These are phyloP conservation scores for Exophiala viscosa DNA, from an alignment of 2,329 filamentous ascomycete genomes.

Conservation along the genomic window DNA sequence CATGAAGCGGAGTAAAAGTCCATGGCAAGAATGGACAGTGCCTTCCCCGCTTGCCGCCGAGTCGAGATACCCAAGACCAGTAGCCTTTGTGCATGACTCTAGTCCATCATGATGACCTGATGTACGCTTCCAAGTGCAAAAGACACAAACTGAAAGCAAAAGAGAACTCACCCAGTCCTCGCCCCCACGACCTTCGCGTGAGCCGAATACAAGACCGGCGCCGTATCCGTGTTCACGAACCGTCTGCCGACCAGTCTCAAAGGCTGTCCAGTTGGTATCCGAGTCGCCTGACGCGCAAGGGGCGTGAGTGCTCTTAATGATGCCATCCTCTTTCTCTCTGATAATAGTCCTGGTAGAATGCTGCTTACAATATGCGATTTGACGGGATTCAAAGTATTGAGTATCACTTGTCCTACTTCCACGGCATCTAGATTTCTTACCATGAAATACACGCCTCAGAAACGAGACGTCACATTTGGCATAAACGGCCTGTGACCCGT, in stretches of 20 bases:
- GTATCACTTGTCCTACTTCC: neutral
- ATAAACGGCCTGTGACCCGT: no score
- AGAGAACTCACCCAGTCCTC: conserved; percentile 30
- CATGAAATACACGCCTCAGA: no score
- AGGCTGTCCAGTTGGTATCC: neutral
- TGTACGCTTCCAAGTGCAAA: no score
- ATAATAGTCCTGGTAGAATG: neutral
- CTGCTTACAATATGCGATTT: neutral
- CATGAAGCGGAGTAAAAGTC: neutral
- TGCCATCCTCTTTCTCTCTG: neutral
- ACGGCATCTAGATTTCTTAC: no score
- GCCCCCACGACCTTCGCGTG: conserved; percentile 40
- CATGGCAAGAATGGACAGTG: neutral
- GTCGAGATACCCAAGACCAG: no score
- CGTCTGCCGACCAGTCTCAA: neutral
- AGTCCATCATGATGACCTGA: no score
- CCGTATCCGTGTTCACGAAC: conserved; percentile 34
- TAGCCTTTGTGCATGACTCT: no score
- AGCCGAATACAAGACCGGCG: conserved; percentile 39
- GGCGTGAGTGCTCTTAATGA: neutral
- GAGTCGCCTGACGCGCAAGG: neutral
- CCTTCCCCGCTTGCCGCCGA: no score
- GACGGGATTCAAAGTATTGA: neutral
- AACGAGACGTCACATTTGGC: no score
- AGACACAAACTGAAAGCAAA: neutral